phyloP scores from a whole-genome alignment of 306 rosid species.

The Glycine soja region DNA sequence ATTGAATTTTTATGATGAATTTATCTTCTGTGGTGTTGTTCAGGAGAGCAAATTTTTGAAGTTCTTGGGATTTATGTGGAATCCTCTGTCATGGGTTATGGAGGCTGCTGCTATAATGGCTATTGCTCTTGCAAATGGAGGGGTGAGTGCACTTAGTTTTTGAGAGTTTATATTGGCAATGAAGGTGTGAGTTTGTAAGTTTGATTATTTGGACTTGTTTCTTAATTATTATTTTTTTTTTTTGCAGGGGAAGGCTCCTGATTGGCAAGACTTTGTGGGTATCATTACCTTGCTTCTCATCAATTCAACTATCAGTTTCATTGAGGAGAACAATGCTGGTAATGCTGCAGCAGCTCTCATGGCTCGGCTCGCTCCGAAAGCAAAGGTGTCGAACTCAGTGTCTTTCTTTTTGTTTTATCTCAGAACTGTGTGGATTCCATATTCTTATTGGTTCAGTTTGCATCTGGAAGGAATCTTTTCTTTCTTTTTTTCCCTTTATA shows the following conservation, averaged over 20 bases:
- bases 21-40: constrained; percentile 48
- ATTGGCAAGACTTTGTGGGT: constrained; percentile 99
- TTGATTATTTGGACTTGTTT: constrained; percentile 37
- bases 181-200: background rate
- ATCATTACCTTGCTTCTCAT: constrained; percentile 88
- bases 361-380: constrained; percentile 99
- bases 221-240: background rate
- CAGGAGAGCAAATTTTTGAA: constrained; percentile 93
- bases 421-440: constrained; percentile 15
- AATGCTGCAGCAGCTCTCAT: constrained; percentile 99
- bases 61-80: constrained; percentile 99
- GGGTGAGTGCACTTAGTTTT: constrained; percentile 61
- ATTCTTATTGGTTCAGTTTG: constrained; percentile 18
- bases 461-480: constrained; percentile 27
- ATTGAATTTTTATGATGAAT: constrained; percentile 22
- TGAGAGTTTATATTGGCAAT: constrained; percentile 29
- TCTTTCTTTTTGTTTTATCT: constrained; percentile 5
- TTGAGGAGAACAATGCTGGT: constrained; percentile 98
- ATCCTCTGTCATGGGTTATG: constrained; percentile 99
- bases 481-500: background rate
- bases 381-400: constrained; percentile 67
- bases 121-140: constrained; percentile 98
- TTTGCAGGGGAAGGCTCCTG: constrained; percentile 89
- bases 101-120: constrained; percentile 99
- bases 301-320: constrained; percentile 97